Conservation (phyloP, 2,329 filamentous ascomycete species). For the Xenosphaeropsis pyriputrescens region DNA sequence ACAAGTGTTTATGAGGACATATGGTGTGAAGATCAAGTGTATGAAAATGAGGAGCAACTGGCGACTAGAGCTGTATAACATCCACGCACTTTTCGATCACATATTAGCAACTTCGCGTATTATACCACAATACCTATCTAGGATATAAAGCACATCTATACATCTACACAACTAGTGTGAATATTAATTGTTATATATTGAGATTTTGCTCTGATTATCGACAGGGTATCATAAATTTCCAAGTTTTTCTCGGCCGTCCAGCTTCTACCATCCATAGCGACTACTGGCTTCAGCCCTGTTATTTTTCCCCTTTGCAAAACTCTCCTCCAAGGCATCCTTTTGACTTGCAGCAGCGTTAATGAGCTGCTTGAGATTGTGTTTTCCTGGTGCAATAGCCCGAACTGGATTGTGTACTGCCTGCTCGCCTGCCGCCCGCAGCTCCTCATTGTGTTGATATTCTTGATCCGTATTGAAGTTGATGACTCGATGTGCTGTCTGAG, state of each 20-base stretch:
- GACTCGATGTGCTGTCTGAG: conserved; percentile 42
- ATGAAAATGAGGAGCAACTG: too few relatives aligned
- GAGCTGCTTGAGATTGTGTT: conserved; percentile 79
- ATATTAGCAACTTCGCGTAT: too few relatives aligned
- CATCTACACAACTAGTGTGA: too few relatives aligned
- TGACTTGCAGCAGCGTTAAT: conserved; percentile 73
- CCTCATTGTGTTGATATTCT: conserved; percentile 79
- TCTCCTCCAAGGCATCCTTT: conserved; percentile 79
- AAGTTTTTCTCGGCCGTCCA: neutral
- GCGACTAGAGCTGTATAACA: too few relatives aligned
- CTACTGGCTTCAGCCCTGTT: conserved; percentile 72
- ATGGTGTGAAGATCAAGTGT: too few relatives aligned
- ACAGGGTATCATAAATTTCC: conserved; percentile 3
- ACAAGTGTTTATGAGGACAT: too few relatives aligned
- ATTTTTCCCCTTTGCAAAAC: conserved; percentile 66
- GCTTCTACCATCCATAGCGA: conserved; percentile 65
- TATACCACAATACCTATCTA: too few relatives aligned
- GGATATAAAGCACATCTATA: too few relatives aligned
- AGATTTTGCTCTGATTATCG: neutral
- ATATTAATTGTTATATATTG: too few relatives aligned
- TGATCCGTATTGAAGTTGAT: conserved; percentile 79
- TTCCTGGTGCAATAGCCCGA: conserved; percentile 68
- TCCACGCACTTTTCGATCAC: too few relatives aligned
- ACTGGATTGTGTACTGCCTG: conserved; percentile 66
- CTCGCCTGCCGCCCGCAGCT: conserved; percentile 54